Conservation (phyloP, 805 yeast species). For the Zygoascus flipseniorum region DNA sequence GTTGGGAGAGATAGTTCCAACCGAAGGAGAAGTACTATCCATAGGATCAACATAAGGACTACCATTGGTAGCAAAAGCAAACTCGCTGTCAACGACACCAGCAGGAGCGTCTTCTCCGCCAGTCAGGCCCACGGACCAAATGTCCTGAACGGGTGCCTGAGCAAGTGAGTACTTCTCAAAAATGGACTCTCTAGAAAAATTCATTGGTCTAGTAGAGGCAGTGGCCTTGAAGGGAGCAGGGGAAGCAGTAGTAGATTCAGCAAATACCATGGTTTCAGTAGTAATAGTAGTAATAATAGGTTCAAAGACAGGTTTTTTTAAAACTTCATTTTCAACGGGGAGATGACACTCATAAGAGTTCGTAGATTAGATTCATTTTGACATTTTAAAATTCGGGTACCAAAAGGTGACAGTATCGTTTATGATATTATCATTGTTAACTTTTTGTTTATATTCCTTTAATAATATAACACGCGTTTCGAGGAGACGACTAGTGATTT, state of each 20-base stretch:
- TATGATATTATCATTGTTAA: background rate
- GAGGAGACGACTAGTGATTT: constrained; percentile 1
- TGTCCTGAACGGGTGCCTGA: constrained; percentile 20
- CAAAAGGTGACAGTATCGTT: background rate
- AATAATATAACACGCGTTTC: background rate
- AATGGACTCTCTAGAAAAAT: constrained; percentile 20
- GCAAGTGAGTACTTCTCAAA: constrained; percentile 28
- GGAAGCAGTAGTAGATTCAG: background rate
- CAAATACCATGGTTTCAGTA: background rate
- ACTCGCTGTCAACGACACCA: background rate
- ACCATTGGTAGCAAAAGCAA: constrained; percentile 4
- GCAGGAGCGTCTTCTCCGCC: background rate
- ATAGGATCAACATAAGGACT: constrained; percentile 9
- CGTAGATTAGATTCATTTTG: background rate
- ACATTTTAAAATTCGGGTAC: background rate
- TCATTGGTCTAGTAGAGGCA: background rate
- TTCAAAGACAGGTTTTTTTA: constrained; percentile 1
- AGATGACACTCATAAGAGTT: constrained; percentile 1
- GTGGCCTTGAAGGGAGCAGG: background rate
- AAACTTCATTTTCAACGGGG: constrained; percentile 3
- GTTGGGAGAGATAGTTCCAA: constrained; percentile 17
- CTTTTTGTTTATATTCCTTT: background rate
- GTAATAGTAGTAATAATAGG: background rate
- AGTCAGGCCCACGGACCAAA: constrained; percentile 18
- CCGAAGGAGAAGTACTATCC: constrained; percentile 6